These are phyloP conservation scores for Camellia lanceoleosa DNA, from an alignment of 148 eudicot species.

Conservation along the genomic window DNA sequence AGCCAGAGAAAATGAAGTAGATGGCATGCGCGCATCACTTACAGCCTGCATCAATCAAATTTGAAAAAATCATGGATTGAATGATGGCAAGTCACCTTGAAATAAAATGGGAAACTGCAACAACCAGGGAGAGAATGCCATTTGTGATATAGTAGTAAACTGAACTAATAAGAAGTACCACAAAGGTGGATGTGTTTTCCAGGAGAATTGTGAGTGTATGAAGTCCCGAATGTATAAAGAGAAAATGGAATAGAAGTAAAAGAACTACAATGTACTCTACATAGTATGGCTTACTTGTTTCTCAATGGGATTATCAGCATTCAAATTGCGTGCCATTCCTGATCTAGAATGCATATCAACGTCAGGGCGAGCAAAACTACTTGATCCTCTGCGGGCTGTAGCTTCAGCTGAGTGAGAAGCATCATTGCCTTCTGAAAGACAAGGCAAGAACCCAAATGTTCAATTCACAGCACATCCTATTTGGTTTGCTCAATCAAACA, in stretches of 20 bases:
- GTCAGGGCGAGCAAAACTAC: background rate
- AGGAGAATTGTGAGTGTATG: background rate
- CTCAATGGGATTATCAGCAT: slow-evolving; percentile 6
- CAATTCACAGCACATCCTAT: background rate
- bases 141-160: background rate
- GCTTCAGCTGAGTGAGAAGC: slow-evolving; percentile 12
- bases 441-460: background rate
- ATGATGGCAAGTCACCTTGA: background rate
- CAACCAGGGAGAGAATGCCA: background rate
- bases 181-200: background rate
- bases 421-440: slow-evolving; percentile 18
- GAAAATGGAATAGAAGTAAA: background rate
- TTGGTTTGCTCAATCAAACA: background rate
- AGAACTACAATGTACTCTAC: background rate
- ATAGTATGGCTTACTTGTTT: background rate
- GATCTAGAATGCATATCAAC: slow-evolving; percentile 11
- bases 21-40: slow-evolving; percentile 10
- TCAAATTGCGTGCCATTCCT: background rate
- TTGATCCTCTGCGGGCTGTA: slow-evolving; percentile 6
- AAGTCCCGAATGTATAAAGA: background rate
- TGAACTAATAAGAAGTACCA: background rate
- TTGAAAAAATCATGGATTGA: background rate
- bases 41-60: background rate
- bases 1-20: slow-evolving; percentile 14
- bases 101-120: background rate